Percentiles rank a stretch among this genome's conserved stretches.
Evolutionary conservation across 257 asterid genomes (phyloP).

Genomic region (Galeopsis tetrahit): DNA sequence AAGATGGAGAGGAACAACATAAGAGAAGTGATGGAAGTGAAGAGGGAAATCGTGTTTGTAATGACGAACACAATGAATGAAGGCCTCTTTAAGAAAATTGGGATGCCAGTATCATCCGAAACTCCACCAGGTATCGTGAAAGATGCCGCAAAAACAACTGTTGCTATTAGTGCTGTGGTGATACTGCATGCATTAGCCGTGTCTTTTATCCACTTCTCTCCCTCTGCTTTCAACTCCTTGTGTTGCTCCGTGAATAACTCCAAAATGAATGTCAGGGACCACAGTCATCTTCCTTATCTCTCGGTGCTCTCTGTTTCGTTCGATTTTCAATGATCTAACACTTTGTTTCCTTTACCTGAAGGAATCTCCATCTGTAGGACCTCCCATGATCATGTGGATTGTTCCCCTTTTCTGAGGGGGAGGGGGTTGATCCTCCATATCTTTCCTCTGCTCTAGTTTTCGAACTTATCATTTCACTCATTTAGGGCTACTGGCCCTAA

Average conservation of each 20-base stretch:
- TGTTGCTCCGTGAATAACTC: slow-evolving; percentile 34
- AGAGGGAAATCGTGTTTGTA: slow-evolving; percentile 19
- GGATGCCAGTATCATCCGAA: background rate
- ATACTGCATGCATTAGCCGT: slow-evolving; percentile 11
- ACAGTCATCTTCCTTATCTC: no score
- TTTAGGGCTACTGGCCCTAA: no score
- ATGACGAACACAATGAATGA: slow-evolving; percentile 24
- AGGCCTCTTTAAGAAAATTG: background rate
- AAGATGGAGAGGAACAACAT: slow-evolving; percentile 33
- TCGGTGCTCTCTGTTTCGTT: no score
- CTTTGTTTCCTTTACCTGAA: no score
- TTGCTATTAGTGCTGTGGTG: slow-evolving; percentile 2
- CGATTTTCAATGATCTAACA: no score
- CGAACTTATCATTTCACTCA: no score
- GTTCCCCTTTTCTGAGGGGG: no score
- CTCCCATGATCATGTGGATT: no score
- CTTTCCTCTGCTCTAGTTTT: no score
- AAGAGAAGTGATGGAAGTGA: slow-evolving; percentile 27
- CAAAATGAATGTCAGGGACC: no score
- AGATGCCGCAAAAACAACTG: background rate
- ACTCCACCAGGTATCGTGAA: slow-evolving; percentile 32
- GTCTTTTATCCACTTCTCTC: slow-evolving; percentile 36
- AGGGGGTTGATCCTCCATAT: no score
- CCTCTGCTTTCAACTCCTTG: slow-evolving; percentile 4
- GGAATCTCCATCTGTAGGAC: no score